Conservation (phyloP, 805 yeast species). For the Peterozyma xylosa region DNA sequence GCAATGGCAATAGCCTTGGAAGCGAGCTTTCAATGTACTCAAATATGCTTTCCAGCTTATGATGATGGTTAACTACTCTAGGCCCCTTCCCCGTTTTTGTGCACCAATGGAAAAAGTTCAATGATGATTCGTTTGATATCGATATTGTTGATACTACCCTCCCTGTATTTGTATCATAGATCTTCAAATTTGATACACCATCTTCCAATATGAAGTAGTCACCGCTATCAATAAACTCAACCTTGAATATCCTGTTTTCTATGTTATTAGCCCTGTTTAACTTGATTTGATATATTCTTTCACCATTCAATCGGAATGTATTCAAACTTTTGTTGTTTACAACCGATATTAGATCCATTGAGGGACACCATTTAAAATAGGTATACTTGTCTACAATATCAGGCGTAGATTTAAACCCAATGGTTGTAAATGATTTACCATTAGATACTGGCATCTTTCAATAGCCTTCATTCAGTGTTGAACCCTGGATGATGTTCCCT, state of each 20-base stretch:
- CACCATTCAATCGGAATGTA: conserved; percentile 23
- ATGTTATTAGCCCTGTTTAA: conserved; percentile 1
- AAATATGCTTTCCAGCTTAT: conserved; percentile 15
- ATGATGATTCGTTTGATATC: conserved; percentile 1
- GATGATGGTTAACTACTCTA: too few relatives aligned
- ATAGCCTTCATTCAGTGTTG: too few relatives aligned
- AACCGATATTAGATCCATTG: conserved; percentile 25
- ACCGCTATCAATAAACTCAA: conserved; percentile 25
- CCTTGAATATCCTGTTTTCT: conserved; percentile 5
- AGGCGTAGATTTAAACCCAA: background rate
- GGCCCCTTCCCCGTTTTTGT: too few relatives aligned
- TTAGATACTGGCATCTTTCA: too few relatives aligned
- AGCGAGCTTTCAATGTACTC: conserved; percentile 17
- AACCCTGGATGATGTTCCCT: too few relatives aligned
- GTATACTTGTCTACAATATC: too few relatives aligned
- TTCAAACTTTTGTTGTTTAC: conserved; percentile 20
- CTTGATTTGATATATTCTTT: conserved; percentile 21
- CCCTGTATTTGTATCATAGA: conserved; percentile 23
- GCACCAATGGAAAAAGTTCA: conserved; percentile 8
- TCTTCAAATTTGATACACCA: conserved; percentile 13
- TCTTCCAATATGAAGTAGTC: conserved; percentile 20
- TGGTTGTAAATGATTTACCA: background rate
- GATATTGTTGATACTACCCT: conserved; percentile 14
- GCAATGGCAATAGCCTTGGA: conserved; percentile 14
- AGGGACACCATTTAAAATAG: conserved; percentile 18